Conservation (phyloP, 2,329 filamentous ascomycete genomes). For the Neopestalotiopsis rosae region DNA sequence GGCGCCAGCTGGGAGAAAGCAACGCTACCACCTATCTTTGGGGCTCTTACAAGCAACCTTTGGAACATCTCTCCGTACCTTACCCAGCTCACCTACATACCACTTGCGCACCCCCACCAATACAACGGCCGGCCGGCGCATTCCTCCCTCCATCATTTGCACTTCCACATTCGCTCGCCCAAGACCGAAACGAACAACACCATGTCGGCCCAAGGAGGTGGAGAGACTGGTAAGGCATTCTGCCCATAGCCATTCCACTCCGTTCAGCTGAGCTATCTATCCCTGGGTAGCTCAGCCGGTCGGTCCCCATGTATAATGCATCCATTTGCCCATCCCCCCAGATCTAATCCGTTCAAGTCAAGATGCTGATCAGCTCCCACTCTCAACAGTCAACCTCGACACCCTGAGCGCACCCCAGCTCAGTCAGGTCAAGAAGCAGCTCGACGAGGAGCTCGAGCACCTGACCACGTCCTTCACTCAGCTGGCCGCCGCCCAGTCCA, state of each 20-base stretch:
- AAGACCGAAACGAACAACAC: background rate
- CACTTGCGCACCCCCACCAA: no score
- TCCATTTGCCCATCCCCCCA: no score
- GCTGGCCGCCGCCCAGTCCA: constrained; percentile 85
- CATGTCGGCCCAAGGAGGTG: constrained; percentile 18
- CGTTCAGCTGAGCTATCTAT: background rate
- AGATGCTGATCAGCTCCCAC: background rate
- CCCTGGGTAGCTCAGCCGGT: background rate
- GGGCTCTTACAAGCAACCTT: no score
- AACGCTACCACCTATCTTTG: no score
- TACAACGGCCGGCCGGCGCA: no score
- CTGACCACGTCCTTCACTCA: constrained; percentile 89
- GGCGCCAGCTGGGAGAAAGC: no score
- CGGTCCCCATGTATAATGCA: no score
- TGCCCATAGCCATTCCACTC: background rate
- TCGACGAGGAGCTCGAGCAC: constrained; percentile 95
- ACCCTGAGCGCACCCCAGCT: constrained; percentile 85
- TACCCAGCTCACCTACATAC: no score
- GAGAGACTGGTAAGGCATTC: constrained; percentile 13
- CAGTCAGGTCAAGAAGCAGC: constrained; percentile 89
- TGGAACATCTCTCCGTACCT: no score
- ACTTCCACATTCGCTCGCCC: no score
- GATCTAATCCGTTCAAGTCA: no score
- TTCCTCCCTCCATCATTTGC: no score
- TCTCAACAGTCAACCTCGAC: constrained; percentile 64